Evolutionary conservation across 2,329 filamentous ascomycete species (phyloP), one percentile per base, ranked within the genome.

Genomic region (Talaromyces sp.): DNA sequence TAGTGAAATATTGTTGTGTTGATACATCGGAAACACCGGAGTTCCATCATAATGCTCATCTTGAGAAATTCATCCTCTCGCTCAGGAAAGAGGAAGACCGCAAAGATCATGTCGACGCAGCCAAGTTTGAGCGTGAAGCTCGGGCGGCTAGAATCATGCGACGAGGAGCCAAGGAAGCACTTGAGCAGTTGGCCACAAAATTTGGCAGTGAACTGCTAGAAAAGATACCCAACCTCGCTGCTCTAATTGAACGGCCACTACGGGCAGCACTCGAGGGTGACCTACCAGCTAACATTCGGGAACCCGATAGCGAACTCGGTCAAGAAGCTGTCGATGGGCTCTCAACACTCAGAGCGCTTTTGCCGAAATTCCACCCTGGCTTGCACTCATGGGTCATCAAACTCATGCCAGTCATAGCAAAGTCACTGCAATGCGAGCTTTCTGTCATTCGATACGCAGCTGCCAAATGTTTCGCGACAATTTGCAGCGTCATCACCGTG

Each of bases 11-110:
- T 78, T 97, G 93, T 68, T 99, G 95, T 73, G 92, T 97, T 73
- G 95, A 99, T 75, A 96, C 96, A 1, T 94, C 95, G 0, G 96
- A 99, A 77, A 99, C 96, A 0, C 95, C 95, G 0, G 95, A 98
- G 73, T 98, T 98, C 75, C 87, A 89, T 4, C 89, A 91, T 33
- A 95, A 98, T 72, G 90, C 90, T 1, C 77, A 83, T 50, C 89
- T 96, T 73, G 90, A 89, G 54, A 88, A 89, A 68, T 89, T 90
- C 15, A 95, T 99, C 64, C 80, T 99, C 17, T 98, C 95, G 0
- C 88, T 99, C 77, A 92, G 94, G 71, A 99, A 99, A 79, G 95
- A 99, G 74, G 95, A 99, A 78, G 95, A 99, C 73, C 87, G 95
- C 52, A 89, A 93, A 69, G 95, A 99, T 71, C 93, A 97, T 72